phyloP scores from a whole-genome alignment of 2,329 filamentous ascomycete genomes.

The Penicillium capsulatum region DNA sequence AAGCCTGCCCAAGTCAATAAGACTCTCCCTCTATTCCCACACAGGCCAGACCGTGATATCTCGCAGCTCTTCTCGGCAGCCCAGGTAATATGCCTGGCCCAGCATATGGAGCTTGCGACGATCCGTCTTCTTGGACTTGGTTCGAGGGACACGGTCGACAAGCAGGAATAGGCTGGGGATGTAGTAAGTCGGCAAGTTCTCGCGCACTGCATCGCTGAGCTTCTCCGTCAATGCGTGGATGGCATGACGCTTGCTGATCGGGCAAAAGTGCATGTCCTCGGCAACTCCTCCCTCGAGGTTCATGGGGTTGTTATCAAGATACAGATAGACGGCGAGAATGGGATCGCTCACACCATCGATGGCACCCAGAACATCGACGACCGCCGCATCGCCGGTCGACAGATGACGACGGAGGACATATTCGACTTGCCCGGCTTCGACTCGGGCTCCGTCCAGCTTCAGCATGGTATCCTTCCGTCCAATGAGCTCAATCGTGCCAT shows the following conservation, averaged over 20 bases:
- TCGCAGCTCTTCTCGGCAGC: constrained; percentile 9
- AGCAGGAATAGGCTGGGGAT: constrained; percentile 20
- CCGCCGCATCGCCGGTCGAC: constrained; percentile 6
- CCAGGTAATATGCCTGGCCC: constrained; percentile 19
- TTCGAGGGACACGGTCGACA: constrained; percentile 19
- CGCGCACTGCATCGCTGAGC: constrained; percentile 8
- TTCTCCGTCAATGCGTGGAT: constrained; percentile 6
- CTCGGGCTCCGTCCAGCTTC: constrained; percentile 23
- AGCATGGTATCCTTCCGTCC: constrained; percentile 28
- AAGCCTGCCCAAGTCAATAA: too few relatives aligned
- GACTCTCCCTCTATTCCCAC: constrained; percentile 9
- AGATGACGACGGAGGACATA: constrained; percentile 13
- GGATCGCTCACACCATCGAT: constrained; percentile 17
- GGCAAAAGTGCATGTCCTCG: constrained; percentile 15
- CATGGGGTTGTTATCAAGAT: constrained; percentile 13
- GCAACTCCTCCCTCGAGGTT: constrained; percentile 8
- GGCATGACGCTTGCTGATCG: constrained; percentile 7
- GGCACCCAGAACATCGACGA: constrained; percentile 19
- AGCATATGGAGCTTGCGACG: constrained; percentile 19
- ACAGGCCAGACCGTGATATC: constrained; percentile 14
- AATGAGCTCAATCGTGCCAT: constrained; percentile 24
- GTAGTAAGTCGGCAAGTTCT: constrained; percentile 18
- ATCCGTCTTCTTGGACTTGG: constrained; percentile 25
- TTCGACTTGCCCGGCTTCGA: constrained; percentile 24
- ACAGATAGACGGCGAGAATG: constrained; percentile 15